A percentile compares a stretch with the other conserved stretches of the same genome.
Evolutionary conservation across 73 alveolate genomes (phyloP).

Genomic region (Strombidium stylifer): DNA sequence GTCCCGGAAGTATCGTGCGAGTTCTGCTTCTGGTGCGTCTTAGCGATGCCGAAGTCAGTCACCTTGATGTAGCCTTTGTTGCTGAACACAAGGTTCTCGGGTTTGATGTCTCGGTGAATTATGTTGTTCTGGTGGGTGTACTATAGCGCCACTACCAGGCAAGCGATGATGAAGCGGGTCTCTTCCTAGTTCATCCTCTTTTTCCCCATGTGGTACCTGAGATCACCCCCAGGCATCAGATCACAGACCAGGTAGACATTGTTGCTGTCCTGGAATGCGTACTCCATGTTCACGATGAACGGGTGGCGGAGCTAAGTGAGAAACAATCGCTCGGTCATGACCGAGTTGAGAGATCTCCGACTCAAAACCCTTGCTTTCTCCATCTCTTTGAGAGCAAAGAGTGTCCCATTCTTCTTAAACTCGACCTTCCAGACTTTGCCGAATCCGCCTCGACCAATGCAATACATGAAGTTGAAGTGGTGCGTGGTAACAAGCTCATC

Average conservation of each 20-base stretch:
- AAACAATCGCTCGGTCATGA: neutral
- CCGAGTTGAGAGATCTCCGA: neutral
- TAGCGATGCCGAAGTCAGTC: constrained; percentile 80
- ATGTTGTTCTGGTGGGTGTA: constrained; percentile 63
- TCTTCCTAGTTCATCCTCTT: constrained; percentile 20
- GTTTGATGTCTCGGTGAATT: constrained; percentile 81
- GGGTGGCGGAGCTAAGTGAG: constrained; percentile 5
- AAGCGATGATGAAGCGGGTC: constrained; percentile 65
- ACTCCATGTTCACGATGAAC: constrained; percentile 61
- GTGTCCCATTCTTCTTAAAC: constrained; percentile 60
- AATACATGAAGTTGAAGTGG: constrained; percentile 63
- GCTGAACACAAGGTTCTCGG: constrained; percentile 80
- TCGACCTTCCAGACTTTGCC: constrained; percentile 91
- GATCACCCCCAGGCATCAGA: constrained; percentile 76
- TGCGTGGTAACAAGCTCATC: constrained; percentile 14
- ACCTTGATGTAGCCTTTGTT: constrained; percentile 64
- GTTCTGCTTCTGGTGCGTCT: constrained; percentile 58
- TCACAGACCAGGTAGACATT: constrained; percentile 58
- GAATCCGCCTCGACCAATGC: constrained; percentile 86
- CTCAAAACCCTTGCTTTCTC: constrained; percentile 35
- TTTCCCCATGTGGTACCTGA: constrained; percentile 41
- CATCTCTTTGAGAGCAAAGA: constrained; percentile 87
- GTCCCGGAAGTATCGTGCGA: constrained; percentile 55
- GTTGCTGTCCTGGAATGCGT: constrained; percentile 60
- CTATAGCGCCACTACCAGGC: constrained; percentile 60